Percentiles rank a stretch among this genome's conserved stretches.
These are phyloP conservation scores for Fraxinus xanthoxyloides DNA, from an alignment of 305 asterid species.

Conservation along the genomic window DNA sequence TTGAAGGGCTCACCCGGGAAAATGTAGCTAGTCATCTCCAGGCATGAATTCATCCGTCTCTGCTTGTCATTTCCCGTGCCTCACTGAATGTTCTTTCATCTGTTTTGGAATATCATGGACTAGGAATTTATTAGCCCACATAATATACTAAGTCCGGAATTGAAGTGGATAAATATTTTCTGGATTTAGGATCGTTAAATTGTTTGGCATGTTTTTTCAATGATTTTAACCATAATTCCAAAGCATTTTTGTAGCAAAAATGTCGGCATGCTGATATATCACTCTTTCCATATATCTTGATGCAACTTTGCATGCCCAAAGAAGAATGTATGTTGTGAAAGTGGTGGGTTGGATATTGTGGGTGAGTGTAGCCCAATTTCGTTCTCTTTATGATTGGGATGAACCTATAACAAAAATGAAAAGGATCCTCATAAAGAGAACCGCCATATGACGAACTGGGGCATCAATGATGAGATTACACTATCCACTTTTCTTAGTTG, in stretches of 20 bases:
- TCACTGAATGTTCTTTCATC: background rate
- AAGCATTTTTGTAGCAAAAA: background rate
- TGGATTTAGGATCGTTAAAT: background rate
- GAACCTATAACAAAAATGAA: background rate
- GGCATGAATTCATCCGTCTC: slow-evolving; percentile 37
- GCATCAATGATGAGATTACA: background rate
- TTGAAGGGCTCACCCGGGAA: slow-evolving; percentile 80
- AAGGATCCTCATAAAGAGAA: background rate
- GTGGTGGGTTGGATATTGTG: background rate
- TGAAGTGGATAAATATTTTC: background rate
- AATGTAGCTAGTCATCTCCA: slow-evolving; percentile 97
- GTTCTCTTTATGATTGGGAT: background rate
- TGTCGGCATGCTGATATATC: background rate
- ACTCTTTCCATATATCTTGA: background rate
- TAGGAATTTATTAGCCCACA: slow-evolving; percentile 7
- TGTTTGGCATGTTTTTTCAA: background rate
- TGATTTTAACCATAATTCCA: background rate
- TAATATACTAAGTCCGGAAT: background rate
- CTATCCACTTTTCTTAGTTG: background rate
- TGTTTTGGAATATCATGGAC: background rate
- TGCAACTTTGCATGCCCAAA: background rate
- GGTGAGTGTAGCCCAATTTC: background rate
- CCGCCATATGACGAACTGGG: background rate
- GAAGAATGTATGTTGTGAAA: background rate
- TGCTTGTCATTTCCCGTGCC: background rate